Evolutionary conservation across 768 basidiomycete genomes (phyloP).

Genomic region (Naganishia antarctica): DNA sequence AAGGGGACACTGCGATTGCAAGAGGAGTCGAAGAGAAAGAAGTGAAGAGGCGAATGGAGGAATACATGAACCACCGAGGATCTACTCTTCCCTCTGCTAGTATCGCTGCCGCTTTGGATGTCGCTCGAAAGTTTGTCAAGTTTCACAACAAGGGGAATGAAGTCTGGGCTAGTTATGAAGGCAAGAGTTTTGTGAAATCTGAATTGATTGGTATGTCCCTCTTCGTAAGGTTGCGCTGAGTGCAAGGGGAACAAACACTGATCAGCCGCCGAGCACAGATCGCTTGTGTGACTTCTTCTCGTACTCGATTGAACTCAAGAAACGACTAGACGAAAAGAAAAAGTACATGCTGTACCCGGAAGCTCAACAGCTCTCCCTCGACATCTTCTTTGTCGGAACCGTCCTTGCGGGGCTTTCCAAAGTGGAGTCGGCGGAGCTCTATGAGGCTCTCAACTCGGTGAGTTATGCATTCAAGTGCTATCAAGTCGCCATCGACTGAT

Average conservation of each 20-base stretch:
- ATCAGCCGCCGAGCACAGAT: neutral
- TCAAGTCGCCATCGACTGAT: neutral
- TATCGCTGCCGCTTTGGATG: neutral
- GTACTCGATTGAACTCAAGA: slow-evolving; percentile 5
- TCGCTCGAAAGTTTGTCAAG: slow-evolving; percentile 8
- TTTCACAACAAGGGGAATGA: slow-evolving; percentile 18
- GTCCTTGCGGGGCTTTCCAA: slow-evolving; percentile 6
- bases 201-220: neutral
- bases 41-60: neutral
- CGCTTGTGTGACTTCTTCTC: slow-evolving; percentile 16
- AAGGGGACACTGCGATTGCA: neutral
- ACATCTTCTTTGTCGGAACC: slow-evolving; percentile 9
- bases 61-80: neutral
- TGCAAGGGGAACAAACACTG: no score
- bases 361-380: slow-evolving; percentile 1
- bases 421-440: neutral
- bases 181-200: neutral
- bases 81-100: neutral
- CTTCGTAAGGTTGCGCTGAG: no score
- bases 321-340: slow-evolving; percentile 4
- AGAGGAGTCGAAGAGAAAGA: neutral
- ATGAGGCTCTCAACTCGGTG: neutral
- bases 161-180: neutral
- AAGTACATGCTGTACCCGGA: neutral
- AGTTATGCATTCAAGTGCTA: neutral